Evolutionary conservation across 176 grass and related monocot genomes (phyloP), one percentile per base, ranked within the genome.

Genomic region (Calamus simplicifolius): DNA sequence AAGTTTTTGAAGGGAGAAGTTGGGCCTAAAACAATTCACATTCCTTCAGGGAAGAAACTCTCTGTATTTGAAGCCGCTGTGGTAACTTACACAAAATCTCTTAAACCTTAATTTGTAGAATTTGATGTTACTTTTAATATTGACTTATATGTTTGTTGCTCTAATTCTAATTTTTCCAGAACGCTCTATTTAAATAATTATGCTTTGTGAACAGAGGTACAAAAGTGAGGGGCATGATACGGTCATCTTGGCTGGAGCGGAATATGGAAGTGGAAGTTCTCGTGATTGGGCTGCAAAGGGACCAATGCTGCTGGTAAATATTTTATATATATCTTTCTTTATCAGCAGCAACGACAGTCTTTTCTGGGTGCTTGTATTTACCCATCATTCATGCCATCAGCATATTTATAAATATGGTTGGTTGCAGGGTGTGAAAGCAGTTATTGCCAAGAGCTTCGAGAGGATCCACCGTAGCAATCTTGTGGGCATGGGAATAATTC

Each of bases 391-490:
- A 43, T 43, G 35, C 13, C 10, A 77, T 50, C n/a, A 25, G 1
- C 13, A 5, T 28, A 29, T 4, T 50, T 63, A 57, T 25, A 65
- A 43, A 74, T 83, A 74, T 83, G 66, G 49, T 59, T 78, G 53
- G 56, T 74, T 90, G 31, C 71, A 95, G 91, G 90, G 91, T 55
- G 91, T 95, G 29, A 95, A 95, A 70, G 91, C 91, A 21, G 91
- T 90, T 60, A 90, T 95, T 66, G 82, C 91, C 4, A 95, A 95
- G 68, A 95, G 86, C 50, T 95, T 95, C 76, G 91, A 95, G 70
- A 90, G 91, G 73, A 95, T 95, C 68, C 91, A 95, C 57, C 82
- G 91, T 30, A 95, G 91, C 75, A 95, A 95, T 69, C 91, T 95
- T 15, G 91, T 84, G 28, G 91, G 91, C 43, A 95, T 95, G 91